Conservation (phyloP, 2,329 filamentous ascomycete genomes). For the Alternaria alternata region DNA sequence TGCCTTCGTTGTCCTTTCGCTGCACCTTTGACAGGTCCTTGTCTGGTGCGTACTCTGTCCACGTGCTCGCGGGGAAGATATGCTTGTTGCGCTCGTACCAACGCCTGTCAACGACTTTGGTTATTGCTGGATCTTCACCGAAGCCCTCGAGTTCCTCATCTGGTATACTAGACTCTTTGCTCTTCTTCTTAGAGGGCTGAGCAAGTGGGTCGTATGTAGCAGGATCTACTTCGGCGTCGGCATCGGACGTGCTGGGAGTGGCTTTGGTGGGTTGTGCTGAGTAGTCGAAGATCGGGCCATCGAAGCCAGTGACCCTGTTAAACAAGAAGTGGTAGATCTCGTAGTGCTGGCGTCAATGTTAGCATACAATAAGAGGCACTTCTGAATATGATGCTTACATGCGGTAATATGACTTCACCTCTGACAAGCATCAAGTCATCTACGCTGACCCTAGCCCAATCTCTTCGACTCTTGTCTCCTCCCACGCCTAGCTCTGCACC, state of each 20-base stretch:
- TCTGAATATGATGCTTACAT: constrained; percentile 64
- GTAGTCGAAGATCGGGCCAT: constrained; percentile 81
- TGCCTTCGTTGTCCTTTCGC: constrained; percentile 84
- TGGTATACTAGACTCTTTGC: constrained; percentile 52
- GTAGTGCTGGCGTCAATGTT: constrained; percentile 73
- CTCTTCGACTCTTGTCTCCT: constrained; percentile 70
- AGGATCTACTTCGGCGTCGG: constrained; percentile 28
- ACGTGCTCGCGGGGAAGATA: constrained; percentile 94
- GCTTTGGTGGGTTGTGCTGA: constrained; percentile 59
- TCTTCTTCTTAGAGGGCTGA: constrained; percentile 45
- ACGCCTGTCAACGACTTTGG: constrained; percentile 92
- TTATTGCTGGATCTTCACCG: constrained; percentile 78
- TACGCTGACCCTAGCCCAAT: constrained; percentile 93
- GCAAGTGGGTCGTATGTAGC: constrained; percentile 54
- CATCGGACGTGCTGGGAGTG: constrained; percentile 40
- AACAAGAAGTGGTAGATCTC: constrained; percentile 97
- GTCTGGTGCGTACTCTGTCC: constrained; percentile 93
- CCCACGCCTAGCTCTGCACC: constrained; percentile 83
- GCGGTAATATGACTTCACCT: constrained; percentile 90
- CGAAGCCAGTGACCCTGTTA: constrained; percentile 81
- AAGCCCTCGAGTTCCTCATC: constrained; percentile 71
- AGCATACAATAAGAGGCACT: constrained; percentile 6
- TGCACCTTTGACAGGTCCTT: constrained; percentile 82
- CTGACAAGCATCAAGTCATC: constrained; percentile 95
- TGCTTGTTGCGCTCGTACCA: constrained; percentile 99